These are phyloP conservation scores for Hibiscus tridactylites DNA, from an alignment of 345 rosid genomes.

Conservation along the genomic window DNA sequence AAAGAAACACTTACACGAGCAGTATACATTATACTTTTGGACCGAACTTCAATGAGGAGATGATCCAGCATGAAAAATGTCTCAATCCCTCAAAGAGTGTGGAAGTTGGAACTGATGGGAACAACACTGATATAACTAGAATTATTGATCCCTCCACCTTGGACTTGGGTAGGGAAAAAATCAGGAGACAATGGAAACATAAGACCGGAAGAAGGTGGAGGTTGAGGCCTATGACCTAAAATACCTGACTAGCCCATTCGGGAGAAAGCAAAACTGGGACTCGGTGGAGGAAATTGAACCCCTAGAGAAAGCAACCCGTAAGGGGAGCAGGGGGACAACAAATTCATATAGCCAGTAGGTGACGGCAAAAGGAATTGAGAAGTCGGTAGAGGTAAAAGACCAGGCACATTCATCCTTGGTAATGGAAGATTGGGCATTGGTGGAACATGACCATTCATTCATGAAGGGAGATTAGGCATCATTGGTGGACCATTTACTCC, in stretches of 20 bases:
- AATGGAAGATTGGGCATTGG: slow-evolving; percentile 44
- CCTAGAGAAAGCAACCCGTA: slow-evolving; percentile 73
- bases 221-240: slow-evolving; percentile 66
- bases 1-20: slow-evolving; percentile 10
- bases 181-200: slow-evolving; percentile 65
- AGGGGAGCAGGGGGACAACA: slow-evolving; percentile 71
- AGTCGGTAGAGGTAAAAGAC: slow-evolving; percentile 68
- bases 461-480: slow-evolving; percentile 37
- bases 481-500: slow-evolving; percentile 55
- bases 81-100: slow-evolving; percentile 12
- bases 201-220: slow-evolving; percentile 76
- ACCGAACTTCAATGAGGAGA: slow-evolving; percentile 6
- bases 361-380: slow-evolving; percentile 76
- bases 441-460: slow-evolving; percentile 50
- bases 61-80: slow-evolving; percentile 11
- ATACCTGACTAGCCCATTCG: slow-evolving; percentile 61
- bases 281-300: slow-evolving; percentile 61
- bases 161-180: slow-evolving; percentile 77
- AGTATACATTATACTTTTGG: slow-evolving; percentile 20
- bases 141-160: slow-evolving; percentile 62
- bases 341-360: slow-evolving; percentile 49
- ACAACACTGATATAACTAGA: slow-evolving; percentile 3
- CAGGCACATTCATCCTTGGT: slow-evolving; percentile 53
- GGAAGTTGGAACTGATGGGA: slow-evolving; percentile 8
- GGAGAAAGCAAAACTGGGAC: slow-evolving; percentile 72